Evolutionary conservation across 768 basidiomycete species (phyloP), one percentile per base, ranked within the genome.

Genomic region (Termitomyces sp.): DNA sequence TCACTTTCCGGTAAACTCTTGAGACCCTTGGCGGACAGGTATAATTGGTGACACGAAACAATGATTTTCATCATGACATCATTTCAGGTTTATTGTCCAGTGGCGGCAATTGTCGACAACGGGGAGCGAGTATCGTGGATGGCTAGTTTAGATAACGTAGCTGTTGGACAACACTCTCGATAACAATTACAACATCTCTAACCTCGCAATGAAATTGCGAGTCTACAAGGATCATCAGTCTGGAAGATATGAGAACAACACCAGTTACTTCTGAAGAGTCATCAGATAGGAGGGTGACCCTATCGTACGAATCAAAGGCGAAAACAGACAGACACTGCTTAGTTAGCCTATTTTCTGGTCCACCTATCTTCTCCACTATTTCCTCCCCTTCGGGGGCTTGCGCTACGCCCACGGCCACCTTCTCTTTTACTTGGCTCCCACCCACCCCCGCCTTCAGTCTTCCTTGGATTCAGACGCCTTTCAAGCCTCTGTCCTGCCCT

Each of bases 1-100:
- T 96, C 92, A 14, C 76, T 95, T 22, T 94, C 93, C 26, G 96
- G 88, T 26, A 92, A 81, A 64, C 74, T 98, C 36, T 77, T 98
- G 28, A 80, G 83, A 48, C 82, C 82, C n/a, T 74, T 96, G 32
- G 94, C 90, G 5, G 94, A 98, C 68, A 79, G 85, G 91, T 85
- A 63, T 61, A 79, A 56, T 20, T 35, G 28, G 2, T 52, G 46
- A 49, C 52, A 28, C 18, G 13, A 35, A 22, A n/a, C 9, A 38
- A 47, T 2, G n/a, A 55, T 53, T n/a, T 51, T 60, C 30, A 47
- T 53, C 10, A 36, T 49, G 33, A 47, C 57, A 45, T 51, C 11
- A 18, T 40, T 10, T 32, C 48, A 90, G 90, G 35, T 97, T 98
- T 68, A 68, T 98, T 52, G 90, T 93, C 5, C 96, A 98, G 68